Percentiles rank a stretch among this genome's conserved stretches.
Evolutionary conservation across 345 rosid species (phyloP).

Genomic region (Pelargonium nanum): DNA sequence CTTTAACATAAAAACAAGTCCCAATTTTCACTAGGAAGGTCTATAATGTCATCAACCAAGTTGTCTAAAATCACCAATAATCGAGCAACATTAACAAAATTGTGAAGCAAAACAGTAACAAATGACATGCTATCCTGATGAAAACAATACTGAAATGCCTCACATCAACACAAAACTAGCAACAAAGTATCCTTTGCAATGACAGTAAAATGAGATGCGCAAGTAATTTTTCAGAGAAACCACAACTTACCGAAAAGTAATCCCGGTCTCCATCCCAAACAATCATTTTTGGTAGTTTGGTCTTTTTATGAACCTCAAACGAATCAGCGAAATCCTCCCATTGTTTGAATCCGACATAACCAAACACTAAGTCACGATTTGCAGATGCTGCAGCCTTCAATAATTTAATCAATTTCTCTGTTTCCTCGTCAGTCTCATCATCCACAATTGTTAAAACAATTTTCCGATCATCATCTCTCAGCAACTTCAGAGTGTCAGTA

Average conservation of each 20-base stretch:
- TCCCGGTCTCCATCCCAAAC: constrained; percentile 81
- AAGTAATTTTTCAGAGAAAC: background rate
- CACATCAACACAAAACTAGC: background rate
- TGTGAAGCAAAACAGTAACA: too few relatives aligned
- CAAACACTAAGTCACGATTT: constrained; percentile 80
- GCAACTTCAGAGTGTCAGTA: constrained; percentile 54
- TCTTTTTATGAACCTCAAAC: constrained; percentile 42
- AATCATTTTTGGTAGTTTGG: constrained; percentile 67
- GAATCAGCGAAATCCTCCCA: constrained; percentile 72
- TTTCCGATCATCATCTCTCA: constrained; percentile 84
- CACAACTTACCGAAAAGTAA: constrained; percentile 60
- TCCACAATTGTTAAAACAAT: constrained; percentile 61
- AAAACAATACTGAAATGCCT: background rate
- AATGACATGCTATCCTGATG: background rate
- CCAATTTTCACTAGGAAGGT: too few relatives aligned
- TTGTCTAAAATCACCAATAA: too few relatives aligned
- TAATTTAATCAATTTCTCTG: constrained; percentile 45
- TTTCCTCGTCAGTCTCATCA: constrained; percentile 59
- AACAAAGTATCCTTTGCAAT: background rate
- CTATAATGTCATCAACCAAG: too few relatives aligned
- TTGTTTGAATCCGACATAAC: constrained; percentile 70
- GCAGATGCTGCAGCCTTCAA: constrained; percentile 90
- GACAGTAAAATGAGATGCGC: background rate
- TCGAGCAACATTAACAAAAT: too few relatives aligned
- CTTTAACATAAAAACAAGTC: too few relatives aligned